A percentile compares a stretch with the other conserved stretches of the same genome.
phyloP scores from a whole-genome alignment of 176 grass and related monocot species.

The Oryza meridionalis region DNA sequence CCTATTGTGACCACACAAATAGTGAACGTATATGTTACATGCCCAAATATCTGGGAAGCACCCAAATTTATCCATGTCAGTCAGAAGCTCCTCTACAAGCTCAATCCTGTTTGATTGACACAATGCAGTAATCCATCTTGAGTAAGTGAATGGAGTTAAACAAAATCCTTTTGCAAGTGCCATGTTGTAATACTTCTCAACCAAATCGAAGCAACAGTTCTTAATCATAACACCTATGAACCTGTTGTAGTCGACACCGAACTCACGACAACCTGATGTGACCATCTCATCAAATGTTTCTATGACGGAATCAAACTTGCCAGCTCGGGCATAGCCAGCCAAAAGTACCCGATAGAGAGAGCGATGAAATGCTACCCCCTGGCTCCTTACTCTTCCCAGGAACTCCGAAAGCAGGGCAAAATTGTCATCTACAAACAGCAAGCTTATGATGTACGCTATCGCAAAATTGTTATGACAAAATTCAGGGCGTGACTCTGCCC shows the following conservation, averaged over 20 bases:
- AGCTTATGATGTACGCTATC: conserved; percentile 49
- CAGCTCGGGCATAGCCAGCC: conserved; percentile 50
- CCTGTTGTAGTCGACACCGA: conserved; percentile 68
- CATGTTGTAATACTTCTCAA: conserved; percentile 60
- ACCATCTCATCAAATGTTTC: conserved; percentile 80
- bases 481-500: conserved; percentile 60
- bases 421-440: conserved; percentile 60
- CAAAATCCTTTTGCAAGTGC: conserved; percentile 57
- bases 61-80: conserved; percentile 65
- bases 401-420: conserved; percentile 58
- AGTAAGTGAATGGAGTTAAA: conserved; percentile 75
- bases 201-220: conserved; percentile 69
- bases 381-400: conserved; percentile 49
- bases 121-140: conserved; percentile 70
- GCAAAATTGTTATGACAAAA: conserved; percentile 61
- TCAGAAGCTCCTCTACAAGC: conserved; percentile 61
- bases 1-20: conserved; percentile 57
- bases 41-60: conserved; percentile 75
- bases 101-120: conserved; percentile 57
- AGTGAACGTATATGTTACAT: conserved; percentile 78
- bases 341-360: conserved; percentile 66
- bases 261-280: conserved; percentile 59
- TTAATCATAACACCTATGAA: conserved; percentile 69
- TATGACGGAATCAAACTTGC: conserved; percentile 49
- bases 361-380: conserved; percentile 60